Evolutionary conservation across 108 stramenopile species (phyloP), one percentile per base, ranked within the genome.

Genomic region (Nitzschia sp.): DNA sequence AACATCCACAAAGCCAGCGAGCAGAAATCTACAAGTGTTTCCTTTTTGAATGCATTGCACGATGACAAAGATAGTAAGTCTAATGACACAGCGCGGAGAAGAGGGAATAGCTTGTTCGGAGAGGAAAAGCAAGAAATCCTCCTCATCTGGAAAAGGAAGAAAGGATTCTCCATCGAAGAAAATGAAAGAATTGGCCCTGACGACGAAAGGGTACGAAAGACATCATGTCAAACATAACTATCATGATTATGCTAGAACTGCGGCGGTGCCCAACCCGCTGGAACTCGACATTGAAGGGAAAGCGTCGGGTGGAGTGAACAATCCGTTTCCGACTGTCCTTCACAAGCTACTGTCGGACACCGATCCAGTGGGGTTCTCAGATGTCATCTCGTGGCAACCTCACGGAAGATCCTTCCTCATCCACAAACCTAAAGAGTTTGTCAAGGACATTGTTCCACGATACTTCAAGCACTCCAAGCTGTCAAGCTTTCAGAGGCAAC

Each of bases 321-420:
- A 73, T 61, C 73, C 87, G 3, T 91, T 89, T 48, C 91, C 91
- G 6, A 44, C 83, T 46, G 76, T 83, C 28, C 71, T 92, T 17
- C 89, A 92, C 64, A 58, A 57, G 2, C 74, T 90, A 69, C 77
- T 94, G 25, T 79, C 88, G 28, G 71, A 82, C 33, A 63, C 84
- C 19, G 77, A 71, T 47, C 22, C 22, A 0, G 81, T 85, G 41
- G 79, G 79, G 0, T 66, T 77, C 23, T 80, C 68, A 9, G 64
- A 80, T 52, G 46, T 94, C 54, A 74, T 91, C 3, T 87, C 88
- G 4, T 94, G 89, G 89, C 76, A 89, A 53, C 63, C 84, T 19
- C 92, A 94, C 35, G 92, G 92, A 22, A 73, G 92, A 4, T 76
- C 83, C 47, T 91, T 94, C 63, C 67, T 75, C 53, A 86, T 94